Evolutionary conservation across 2,329 filamentous ascomycete genomes (phyloP).

Genomic region (Claviceps sp.): DNA sequence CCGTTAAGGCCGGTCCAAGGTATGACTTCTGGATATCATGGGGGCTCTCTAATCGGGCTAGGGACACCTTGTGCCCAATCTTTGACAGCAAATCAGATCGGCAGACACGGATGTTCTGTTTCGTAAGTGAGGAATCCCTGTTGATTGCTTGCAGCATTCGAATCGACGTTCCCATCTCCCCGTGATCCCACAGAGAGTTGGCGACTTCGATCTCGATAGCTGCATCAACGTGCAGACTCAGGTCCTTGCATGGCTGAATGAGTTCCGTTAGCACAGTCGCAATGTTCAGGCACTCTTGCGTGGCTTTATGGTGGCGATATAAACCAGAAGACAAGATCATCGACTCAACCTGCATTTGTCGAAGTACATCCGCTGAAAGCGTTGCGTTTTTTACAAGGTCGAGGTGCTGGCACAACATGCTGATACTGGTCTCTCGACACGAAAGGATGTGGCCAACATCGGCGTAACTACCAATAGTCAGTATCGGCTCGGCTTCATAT

Average conservation of each 20-base stretch:
- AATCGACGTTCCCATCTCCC: conserved; percentile 80
- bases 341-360: conserved; percentile 62
- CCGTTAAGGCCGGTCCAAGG: conserved; percentile 68
- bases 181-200: conserved; percentile 86
- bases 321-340: conserved; percentile 63
- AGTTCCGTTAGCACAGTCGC: conserved; percentile 74
- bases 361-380: conserved; percentile 48
- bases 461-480: conserved; percentile 40
- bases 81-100: conserved; percentile 73
- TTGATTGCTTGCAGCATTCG: conserved; percentile 70
- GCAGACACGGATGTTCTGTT: conserved; percentile 59
- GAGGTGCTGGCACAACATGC: conserved; percentile 60
- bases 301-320: conserved; percentile 65
- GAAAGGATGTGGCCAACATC: conserved; percentile 73
- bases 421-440: conserved; percentile 71
- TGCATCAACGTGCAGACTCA: conserved; percentile 67
- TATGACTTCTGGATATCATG: conserved; percentile 82
- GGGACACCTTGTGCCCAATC: conserved; percentile 76
- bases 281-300: conserved; percentile 77
- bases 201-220: conserved; percentile 72
- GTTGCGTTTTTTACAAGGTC: conserved; percentile 47
- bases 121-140: conserved; percentile 42
- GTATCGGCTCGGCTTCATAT: conserved; percentile 4
- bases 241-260: conserved; percentile 50
- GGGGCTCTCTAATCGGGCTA: conserved; percentile 81